phyloP scores from a whole-genome alignment of 306 rosid species.

The Cucurbita pepo region DNA sequence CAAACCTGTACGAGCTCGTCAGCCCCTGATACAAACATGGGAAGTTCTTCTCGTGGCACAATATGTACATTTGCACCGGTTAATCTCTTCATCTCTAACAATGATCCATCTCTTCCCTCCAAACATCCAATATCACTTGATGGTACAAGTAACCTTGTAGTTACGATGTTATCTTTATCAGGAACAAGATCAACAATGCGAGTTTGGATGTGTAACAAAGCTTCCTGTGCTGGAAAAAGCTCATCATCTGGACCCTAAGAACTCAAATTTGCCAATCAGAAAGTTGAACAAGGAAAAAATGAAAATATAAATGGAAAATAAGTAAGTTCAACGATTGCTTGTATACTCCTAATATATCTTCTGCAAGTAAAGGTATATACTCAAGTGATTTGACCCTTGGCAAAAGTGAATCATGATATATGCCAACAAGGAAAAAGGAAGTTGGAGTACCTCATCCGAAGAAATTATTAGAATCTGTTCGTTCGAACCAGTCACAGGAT shows the following conservation, averaged over 20 bases:
- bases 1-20: slow-evolving; percentile 87
- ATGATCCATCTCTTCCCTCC: slow-evolving; percentile 81
- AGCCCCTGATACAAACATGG: slow-evolving; percentile 42
- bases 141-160: slow-evolving; percentile 77
- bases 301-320: not conserved
- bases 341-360: not conserved
- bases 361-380: not conserved
- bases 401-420: not conserved
- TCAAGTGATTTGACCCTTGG: not conserved
- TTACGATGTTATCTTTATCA: slow-evolving; percentile 59
- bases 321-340: not conserved
- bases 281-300: not conserved
- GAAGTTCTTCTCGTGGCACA: slow-evolving; percentile 71
- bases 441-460: slow-evolving; percentile 69
- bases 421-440: not conserved
- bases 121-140: slow-evolving; percentile 68
- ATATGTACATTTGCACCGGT: slow-evolving; percentile 75
- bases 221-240: slow-evolving; percentile 99
- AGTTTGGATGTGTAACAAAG: slow-evolving; percentile 86
- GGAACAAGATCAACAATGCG: slow-evolving; percentile 73
- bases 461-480: slow-evolving; percentile 75
- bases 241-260: slow-evolving; percentile 81
- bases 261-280: slow-evolving; percentile 11
- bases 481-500: slow-evolving; percentile 54
- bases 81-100: slow-evolving; percentile 55